Evolutionary conservation across 306 rosid genomes (phyloP).

Genomic region (Alnus glutinosa): DNA sequence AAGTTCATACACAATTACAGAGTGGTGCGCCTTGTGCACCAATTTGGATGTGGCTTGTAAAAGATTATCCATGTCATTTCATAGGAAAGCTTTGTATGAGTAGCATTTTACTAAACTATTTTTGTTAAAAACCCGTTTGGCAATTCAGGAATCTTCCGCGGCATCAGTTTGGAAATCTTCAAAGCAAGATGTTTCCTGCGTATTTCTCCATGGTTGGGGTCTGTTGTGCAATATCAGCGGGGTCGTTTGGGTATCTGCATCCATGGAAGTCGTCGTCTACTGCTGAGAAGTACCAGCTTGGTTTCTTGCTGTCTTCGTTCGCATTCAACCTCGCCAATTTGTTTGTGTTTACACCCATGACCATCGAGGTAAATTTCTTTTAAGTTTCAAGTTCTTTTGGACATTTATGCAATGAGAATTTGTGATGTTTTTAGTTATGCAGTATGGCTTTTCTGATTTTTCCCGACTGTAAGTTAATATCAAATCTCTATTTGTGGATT

Average conservation of each 20-base stretch:
- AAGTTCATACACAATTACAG: background rate
- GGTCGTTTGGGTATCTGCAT: slow-evolving; percentile 83
- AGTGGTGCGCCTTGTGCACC: background rate
- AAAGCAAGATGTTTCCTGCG: slow-evolving; percentile 99
- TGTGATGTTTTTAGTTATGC: background rate
- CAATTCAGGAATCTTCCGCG: slow-evolving; percentile 79
- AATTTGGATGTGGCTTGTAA: background rate
- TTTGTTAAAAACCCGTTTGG: background rate
- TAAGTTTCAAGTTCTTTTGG: background rate
- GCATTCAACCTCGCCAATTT: slow-evolving; percentile 85
- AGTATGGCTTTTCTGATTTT: background rate
- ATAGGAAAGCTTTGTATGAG: background rate
- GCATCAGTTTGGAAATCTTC: slow-evolving; percentile 97
- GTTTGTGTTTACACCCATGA: slow-evolving; percentile 94
- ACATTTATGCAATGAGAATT: background rate
- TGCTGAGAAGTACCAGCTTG: slow-evolving; percentile 85
- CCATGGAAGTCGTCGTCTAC: slow-evolving; percentile 83
- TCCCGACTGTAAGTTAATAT: background rate
- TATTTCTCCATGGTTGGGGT: slow-evolving; percentile 77
- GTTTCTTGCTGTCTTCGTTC: slow-evolving; percentile 80
- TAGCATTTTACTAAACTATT: background rate
- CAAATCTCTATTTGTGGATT: background rate
- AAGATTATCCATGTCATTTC: background rate
- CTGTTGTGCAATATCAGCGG: slow-evolving; percentile 72
- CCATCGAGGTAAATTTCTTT: slow-evolving; percentile 70